A percentile compares a stretch with the other conserved stretches of the same genome.
Conservation (phyloP, 345 rosid genomes). For the Brassica incana region DNA sequence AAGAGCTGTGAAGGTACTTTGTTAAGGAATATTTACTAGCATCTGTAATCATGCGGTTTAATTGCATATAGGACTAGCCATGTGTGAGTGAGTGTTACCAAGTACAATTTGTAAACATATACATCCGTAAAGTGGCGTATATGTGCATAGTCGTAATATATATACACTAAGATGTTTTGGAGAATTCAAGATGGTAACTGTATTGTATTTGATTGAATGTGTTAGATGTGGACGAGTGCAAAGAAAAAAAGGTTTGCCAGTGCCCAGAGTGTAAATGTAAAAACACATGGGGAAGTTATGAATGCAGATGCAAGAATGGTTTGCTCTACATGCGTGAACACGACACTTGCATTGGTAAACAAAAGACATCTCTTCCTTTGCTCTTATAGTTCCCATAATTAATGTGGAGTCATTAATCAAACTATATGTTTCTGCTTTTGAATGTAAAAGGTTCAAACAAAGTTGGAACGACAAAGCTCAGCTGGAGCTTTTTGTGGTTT, state of each 20-base stretch:
- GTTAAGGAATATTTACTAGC: no score
- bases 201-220: constrained; percentile 16
- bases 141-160: no score
- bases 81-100: no score
- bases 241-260: constrained; percentile 77
- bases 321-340: constrained; percentile 81
- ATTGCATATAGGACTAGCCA: not conserved
- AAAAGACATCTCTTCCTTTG: not conserved
- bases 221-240: constrained; percentile 68
- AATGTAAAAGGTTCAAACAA: constrained; percentile 49
- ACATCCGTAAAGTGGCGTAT: no score
- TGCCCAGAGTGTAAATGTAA: constrained; percentile 56
- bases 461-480: constrained; percentile 41
- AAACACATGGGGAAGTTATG: constrained; percentile 88
- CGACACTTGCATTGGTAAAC: constrained; percentile 84
- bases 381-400: not conserved
- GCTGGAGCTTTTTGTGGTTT: constrained; percentile 78
- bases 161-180: no score
- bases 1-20: constrained; percentile 72
- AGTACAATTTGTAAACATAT: no score
- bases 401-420: constrained; percentile 2
- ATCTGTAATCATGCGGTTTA: no score
- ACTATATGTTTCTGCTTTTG: not conserved
- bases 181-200: not conserved
- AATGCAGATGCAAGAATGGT: constrained; percentile 79